These are phyloP conservation scores for Sclerotiophoma versabilis DNA, from an alignment of 2,329 filamentous ascomycete species.

Conservation along the genomic window DNA sequence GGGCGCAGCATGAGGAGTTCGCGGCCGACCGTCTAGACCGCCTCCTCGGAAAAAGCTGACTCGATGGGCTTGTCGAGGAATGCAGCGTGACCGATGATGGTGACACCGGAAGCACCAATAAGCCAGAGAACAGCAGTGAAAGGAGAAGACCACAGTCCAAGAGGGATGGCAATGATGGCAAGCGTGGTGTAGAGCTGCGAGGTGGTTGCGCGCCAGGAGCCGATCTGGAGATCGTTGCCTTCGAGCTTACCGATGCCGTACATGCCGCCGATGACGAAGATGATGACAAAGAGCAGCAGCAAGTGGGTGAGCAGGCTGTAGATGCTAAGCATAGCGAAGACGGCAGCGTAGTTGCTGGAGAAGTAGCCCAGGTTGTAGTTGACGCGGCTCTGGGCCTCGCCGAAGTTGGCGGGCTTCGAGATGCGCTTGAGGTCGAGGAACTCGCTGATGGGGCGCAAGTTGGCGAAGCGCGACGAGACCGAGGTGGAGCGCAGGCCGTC, in stretches of 20 bases:
- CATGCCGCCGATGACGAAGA: slow-evolving; percentile 85
- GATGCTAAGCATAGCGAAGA: slow-evolving; percentile 94
- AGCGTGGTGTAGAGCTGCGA: slow-evolving; percentile 95
- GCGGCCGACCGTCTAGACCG: slow-evolving; percentile 99
- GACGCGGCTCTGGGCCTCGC: slow-evolving; percentile 86
- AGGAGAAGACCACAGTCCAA: slow-evolving; percentile 84
- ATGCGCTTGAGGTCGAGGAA: slow-evolving; percentile 96
- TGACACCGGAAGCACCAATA: slow-evolving; percentile 92
- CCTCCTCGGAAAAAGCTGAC: slow-evolving; percentile 99
- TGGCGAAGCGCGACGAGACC: slow-evolving; percentile 83
- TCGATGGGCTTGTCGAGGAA: slow-evolving; percentile 99
- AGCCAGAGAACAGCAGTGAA: slow-evolving; percentile 90
- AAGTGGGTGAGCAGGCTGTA: slow-evolving; percentile 92
- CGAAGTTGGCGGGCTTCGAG: slow-evolving; percentile 91
- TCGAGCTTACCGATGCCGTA: slow-evolving; percentile 90
- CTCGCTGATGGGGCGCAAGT: slow-evolving; percentile 87
- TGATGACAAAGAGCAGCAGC: slow-evolving; percentile 87
- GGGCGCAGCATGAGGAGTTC: slow-evolving; percentile 91
- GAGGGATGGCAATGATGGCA: slow-evolving; percentile 80
- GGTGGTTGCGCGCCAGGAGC: slow-evolving; percentile 79
- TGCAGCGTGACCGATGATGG: slow-evolving; percentile 91
- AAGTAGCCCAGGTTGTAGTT: slow-evolving; percentile 98
- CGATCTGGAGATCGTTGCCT: slow-evolving; percentile 87
- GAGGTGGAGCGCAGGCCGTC: slow-evolving; percentile 81
- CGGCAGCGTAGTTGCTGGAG: slow-evolving; percentile 95